Evolutionary conservation across 169 alveolate genomes (phyloP), one percentile per base, ranked within the genome.

Genomic region (Plasmodium knowlesi): DNA sequence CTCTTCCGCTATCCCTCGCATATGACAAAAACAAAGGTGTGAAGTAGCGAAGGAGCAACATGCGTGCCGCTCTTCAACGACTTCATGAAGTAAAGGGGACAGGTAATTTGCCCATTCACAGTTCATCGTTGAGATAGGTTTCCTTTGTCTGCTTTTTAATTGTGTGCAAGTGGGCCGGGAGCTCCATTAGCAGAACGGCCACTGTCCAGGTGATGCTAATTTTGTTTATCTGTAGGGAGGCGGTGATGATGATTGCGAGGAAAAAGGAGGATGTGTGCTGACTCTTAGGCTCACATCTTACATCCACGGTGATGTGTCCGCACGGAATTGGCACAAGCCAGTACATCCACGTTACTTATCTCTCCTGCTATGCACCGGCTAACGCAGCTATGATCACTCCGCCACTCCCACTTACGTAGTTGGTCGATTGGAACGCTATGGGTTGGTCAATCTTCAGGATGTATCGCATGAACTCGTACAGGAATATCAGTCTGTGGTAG

Each of bases 131-230:
- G 28, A n/a, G 22, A 50, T 67, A n/a, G 73, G 57, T 50, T 91
- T 70, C 46, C 74, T 70, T 50, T 71, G 50, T 30, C 34, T 67
- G 80, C 61, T 91, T 91, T 82, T 73, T 41, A 82, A 91, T 91
- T 91, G 74, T 61, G 57, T 91, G 25, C 34, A 91, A 22, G 61
- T 81, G 37, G 16, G 57, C 43, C 19, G 95, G 95, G n/a, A 91
- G 53, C 54, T 82, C 92, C 92, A 91, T 81, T 34, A 91, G 43
- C 37, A 91, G 61, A 46, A 81, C 95, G 14, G 95, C 91, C 14
- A 91, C 54, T 54, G 95, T 91, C 95, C 95, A 91, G 16, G 95
- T 91, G 37, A 91, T 91, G 80, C 39, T 72, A 28, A 50, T 82
- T 5, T 82, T 70, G 57, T 91, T 91, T 72, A 91, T 73, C 95